Evolutionary conservation across 179 eudicot species (phyloP), one percentile per base, ranked within the genome.

Genomic region (Nepenthes alata): DNA sequence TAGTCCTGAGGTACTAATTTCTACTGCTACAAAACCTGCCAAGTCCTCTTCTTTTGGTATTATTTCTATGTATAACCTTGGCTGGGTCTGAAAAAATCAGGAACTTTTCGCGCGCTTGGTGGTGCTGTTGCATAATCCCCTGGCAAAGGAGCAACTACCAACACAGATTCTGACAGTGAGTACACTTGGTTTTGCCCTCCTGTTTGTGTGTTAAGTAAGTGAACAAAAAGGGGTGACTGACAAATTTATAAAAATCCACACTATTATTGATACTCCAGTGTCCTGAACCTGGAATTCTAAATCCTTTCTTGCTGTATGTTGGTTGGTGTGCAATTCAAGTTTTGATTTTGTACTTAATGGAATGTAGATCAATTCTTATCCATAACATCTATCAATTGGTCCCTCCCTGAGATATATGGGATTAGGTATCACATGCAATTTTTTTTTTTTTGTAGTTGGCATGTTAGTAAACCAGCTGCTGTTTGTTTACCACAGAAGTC

Each of bases 41-140:
- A 25, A 25, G 35, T 54, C 35, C 37, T 63, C 12, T 13, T 41
- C 6, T 7, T 4, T 41, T 54, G 41, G 11, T 49, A 35, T 49
- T n/a, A 25, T 41, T 52, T 58, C 53, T 49, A 38, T 51, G 6
- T 53, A 45, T 53, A 45, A 16, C 34, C 35, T 7, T 59, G 36
- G 13, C 7, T 60, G 59, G 25, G 25, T 55, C 12, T 58, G 14
- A 15, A 44, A 57, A 44, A 62, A 51, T 68, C 80, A 93, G 98
- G 98, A 87, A 66, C 88, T 93, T 67, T 81, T 93, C 82, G 95
- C 94, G 53, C 95, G 98, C 25, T 81, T 93, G 82, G 67, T 89
- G 74, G 88, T 93, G 69, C 85, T 93, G 73, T 71, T 93, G 76
- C 95, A 90, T 74, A 80, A 93, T 79, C 98, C 98, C 68, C 85